Percentiles rank a stretch among this genome's conserved stretches.
Conservation (phyloP, 208 protist genomes). For the Leishmania lainsoni region DNA sequence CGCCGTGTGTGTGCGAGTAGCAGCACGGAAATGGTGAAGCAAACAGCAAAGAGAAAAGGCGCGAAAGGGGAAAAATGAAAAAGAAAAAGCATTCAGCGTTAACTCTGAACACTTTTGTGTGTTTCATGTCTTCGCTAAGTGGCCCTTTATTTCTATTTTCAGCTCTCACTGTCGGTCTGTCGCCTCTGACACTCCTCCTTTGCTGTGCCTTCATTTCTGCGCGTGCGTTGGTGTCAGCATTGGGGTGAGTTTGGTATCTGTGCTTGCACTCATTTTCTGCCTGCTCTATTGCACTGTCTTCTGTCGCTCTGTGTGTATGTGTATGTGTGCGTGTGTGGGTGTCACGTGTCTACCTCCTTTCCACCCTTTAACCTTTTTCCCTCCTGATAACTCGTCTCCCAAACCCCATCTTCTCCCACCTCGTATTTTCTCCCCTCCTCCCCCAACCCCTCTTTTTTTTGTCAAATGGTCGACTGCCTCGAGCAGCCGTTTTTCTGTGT, state of each 20-base stretch:
- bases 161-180: neutral
- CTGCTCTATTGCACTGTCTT: neutral
- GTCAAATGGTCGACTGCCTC: neutral
- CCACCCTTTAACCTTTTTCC: neutral
- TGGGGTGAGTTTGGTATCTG: neutral
- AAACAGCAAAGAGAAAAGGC: neutral
- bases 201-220: neutral
- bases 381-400: neutral
- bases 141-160: neutral
- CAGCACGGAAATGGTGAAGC: neutral
- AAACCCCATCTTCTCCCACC: neutral
- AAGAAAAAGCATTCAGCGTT: neutral
- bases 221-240: neutral
- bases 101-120: no score
- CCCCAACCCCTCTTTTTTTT: conserved; percentile 1
- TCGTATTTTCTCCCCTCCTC: neutral
- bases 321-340: neutral
- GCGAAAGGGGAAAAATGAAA: neutral
- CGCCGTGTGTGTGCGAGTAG: neutral
- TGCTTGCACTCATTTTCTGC: neutral
- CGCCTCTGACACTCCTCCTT: neutral
- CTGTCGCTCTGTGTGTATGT: neutral
- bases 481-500: neutral
- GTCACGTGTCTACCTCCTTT: neutral
- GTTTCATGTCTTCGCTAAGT: no score